Evolutionary conservation across 2,329 filamentous ascomycete species (phyloP).

Genomic region (Fusarium mexicanum): DNA sequence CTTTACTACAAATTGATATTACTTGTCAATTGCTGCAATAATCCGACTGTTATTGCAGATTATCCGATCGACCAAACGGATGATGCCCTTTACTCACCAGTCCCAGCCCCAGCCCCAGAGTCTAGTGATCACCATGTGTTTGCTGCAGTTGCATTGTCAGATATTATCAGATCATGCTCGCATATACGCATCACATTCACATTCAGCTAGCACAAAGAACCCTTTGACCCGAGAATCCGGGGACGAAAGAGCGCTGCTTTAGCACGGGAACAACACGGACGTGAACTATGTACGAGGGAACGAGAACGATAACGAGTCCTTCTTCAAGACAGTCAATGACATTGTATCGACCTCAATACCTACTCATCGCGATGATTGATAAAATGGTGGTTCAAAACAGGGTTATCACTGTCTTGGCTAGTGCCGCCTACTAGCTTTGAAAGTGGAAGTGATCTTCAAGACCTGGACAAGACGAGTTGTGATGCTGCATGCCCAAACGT

Average conservation of each 20-base stretch:
- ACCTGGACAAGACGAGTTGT: conserved; percentile 1
- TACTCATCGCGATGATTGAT: not conserved
- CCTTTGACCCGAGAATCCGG: not conserved
- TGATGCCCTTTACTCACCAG: not conserved
- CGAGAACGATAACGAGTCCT: not conserved
- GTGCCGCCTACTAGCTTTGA: not conserved
- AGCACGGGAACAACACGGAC: not conserved
- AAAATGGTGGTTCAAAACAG: not conserved
- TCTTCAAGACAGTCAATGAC: not conserved
- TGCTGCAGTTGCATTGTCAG: not conserved
- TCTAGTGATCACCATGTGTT: not conserved
- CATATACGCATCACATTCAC: not conserved
- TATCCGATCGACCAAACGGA: not conserved
- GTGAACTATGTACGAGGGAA: not conserved
- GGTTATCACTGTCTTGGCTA: not conserved
- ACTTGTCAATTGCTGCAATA: not conserved
- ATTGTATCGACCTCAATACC: not conserved
- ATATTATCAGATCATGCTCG: conserved; percentile 3
- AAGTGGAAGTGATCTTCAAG: conserved; percentile 29
- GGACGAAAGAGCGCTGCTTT: not conserved
- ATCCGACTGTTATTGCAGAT: not conserved
- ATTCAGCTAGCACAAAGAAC: not conserved
- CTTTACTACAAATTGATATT: not conserved
- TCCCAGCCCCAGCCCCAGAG: not conserved
- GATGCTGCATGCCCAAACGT: not conserved